Conservation (phyloP, 139 green algal genomes). For the Picochlorum costavermella region DNA sequence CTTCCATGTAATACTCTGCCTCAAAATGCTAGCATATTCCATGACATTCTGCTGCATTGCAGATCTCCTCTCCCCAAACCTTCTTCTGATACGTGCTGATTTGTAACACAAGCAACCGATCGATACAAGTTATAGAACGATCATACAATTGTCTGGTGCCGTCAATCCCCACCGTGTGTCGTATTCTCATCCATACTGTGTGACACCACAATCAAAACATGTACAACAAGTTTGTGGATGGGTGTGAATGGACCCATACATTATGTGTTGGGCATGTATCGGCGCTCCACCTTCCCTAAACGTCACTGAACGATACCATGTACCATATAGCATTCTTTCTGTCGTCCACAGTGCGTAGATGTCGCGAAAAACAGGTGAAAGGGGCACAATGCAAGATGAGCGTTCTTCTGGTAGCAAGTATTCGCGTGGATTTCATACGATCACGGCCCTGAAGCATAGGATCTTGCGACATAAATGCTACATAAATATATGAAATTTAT, state of each 20-base stretch:
- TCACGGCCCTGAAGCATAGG: neutral
- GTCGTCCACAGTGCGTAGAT: neutral
- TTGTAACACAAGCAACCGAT: neutral
- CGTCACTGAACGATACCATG: neutral
- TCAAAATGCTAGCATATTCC: neutral
- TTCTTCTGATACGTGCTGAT: conserved; percentile 1
- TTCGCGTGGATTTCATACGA: conserved; percentile 2
- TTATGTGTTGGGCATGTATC: conserved; percentile 1
- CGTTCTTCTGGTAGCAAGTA: conserved; percentile 6
- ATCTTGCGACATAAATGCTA: neutral
- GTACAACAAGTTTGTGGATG: neutral
- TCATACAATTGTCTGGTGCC: neutral
- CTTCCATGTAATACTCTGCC: neutral
- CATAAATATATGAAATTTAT: neutral
- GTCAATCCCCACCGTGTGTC: neutral
- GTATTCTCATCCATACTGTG: neutral
- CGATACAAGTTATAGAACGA: neutral
- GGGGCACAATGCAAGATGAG: neutral
- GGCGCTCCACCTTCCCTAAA: neutral
- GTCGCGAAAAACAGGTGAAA: neutral
- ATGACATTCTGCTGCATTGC: neutral
- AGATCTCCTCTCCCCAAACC: neutral
- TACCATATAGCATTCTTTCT: neutral
- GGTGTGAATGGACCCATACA: neutral
- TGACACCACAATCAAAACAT: neutral